These are phyloP conservation scores for Aspergillus sergii DNA, from an alignment of 2,329 filamentous ascomycete genomes.

Conservation along the genomic window DNA sequence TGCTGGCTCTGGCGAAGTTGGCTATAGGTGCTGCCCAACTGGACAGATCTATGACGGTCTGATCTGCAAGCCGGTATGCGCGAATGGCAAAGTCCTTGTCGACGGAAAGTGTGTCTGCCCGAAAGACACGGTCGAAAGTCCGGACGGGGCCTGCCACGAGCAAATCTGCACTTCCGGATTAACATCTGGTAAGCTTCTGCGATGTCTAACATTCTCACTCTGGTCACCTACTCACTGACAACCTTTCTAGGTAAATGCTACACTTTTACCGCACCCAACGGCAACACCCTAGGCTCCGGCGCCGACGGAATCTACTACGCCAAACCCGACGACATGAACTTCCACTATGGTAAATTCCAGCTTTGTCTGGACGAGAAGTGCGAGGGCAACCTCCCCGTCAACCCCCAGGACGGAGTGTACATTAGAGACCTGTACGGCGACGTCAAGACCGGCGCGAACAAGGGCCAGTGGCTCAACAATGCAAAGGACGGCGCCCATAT, in stretches of 20 bases:
- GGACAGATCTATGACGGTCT: slow-evolving; percentile 11
- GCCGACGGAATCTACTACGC: slow-evolving; percentile 11
- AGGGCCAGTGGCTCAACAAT: slow-evolving; percentile 15
- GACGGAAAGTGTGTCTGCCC: slow-evolving; percentile 14
- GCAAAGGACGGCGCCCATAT: slow-evolving; percentile 14
- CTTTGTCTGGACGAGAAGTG: slow-evolving; percentile 15
- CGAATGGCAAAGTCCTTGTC: slow-evolving; percentile 11
- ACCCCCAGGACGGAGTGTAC: slow-evolving; percentile 9
- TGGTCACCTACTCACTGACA: background rate
- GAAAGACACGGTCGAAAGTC: background rate
- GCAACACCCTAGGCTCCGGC: slow-evolving; percentile 14
- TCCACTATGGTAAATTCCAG: slow-evolving; percentile 17
- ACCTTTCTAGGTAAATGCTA: slow-evolving; percentile 16
- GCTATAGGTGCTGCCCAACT: slow-evolving; percentile 14
- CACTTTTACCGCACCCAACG: slow-evolving; percentile 14
- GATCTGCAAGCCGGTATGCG: slow-evolving; percentile 11
- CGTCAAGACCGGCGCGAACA: slow-evolving; percentile 5
- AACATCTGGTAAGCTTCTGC: slow-evolving; percentile 2
- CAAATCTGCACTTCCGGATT: slow-evolving; percentile 9
- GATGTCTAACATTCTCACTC: too few relatives aligned
- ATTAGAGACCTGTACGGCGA: slow-evolving; percentile 16
- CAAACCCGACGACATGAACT: slow-evolving; percentile 6
- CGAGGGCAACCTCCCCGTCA: background rate
- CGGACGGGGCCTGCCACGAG: slow-evolving; percentile 3
- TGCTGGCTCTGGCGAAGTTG: slow-evolving; percentile 11